Evolutionary conservation across 202 grass and related monocot genomes (phyloP).

Genomic region (Setaria viridis): DNA sequence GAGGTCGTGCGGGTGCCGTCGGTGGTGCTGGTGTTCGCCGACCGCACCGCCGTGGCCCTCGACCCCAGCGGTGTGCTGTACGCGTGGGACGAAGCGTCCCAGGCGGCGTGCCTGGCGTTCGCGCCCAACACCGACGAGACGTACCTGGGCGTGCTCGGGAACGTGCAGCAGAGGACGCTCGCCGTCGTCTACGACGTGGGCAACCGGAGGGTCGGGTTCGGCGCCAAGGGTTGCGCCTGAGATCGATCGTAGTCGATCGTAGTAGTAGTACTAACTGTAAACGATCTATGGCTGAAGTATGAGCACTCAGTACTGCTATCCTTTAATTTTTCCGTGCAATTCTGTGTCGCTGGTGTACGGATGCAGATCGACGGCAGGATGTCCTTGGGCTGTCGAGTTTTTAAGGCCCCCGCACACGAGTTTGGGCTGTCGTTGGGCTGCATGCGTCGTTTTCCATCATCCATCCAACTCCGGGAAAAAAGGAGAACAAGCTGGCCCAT

Average conservation of each 20-base stretch:
- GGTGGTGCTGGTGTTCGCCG: slow-evolving; percentile 64
- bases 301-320: too few species aligned
- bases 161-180: slow-evolving; percentile 77
- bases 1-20: slow-evolving; percentile 48
- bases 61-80: slow-evolving; percentile 62
- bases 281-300: background rate
- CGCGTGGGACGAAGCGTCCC: slow-evolving; percentile 33
- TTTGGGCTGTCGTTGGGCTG: too few species aligned
- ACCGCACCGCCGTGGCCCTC: slow-evolving; percentile 48
- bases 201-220: slow-evolving; percentile 69
- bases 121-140: slow-evolving; percentile 35
- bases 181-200: slow-evolving; percentile 75
- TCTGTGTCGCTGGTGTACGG: too few species aligned
- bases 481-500: too few species aligned
- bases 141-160: slow-evolving; percentile 60
- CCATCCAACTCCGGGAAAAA: too few species aligned
- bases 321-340: too few species aligned
- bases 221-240: slow-evolving; percentile 57
- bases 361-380: too few species aligned
- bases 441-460: too few species aligned
- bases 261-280: background rate
- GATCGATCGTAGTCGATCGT: background rate
- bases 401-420: too few species aligned
- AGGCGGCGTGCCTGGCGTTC: slow-evolving; percentile 68
- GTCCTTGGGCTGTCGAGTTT: too few species aligned